Base-by-base conservation (phyloP, 192 early-diverging fungal genomes). In the Coemansia aciculifera region DNA sequence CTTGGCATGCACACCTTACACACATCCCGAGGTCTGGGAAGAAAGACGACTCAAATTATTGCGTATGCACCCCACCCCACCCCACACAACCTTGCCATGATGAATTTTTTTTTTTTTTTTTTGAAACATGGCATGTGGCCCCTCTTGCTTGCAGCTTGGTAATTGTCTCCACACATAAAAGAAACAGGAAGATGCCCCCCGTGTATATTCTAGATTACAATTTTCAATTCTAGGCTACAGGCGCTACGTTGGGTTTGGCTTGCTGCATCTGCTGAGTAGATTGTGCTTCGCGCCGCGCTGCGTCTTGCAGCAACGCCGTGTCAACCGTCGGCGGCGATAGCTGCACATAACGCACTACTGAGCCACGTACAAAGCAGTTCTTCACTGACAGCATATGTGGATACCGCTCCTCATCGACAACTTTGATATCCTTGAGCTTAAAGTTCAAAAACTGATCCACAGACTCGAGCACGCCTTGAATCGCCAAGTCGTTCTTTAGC, bases 371-470 rank as follows among this genome's bases (percentile, higher is more conserved):
- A 77, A 98, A 99, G 77, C 96, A 98, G 86, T 98, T 99, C 73
- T 97, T 98, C 15, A 99, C 93, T 5, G 95, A 88, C 69, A 95
- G 93, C 95, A 99, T 98, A 77, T 99, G 98, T 44, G 98, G 98
- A 77, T 94, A 97, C 59, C 88, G 82, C 63, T 90, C 90, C 64
- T 96, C 89, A 49, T 93, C 89, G 9, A 90, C 87, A 1, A 96
- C 92, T 34, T 81, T 73, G 66, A 98, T 94, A 38, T 96, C 91
- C 72, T 98, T 95, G 51, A 99, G 82, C 76, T 98, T 98, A 72
- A 99, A 96, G 80, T 99, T 99, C 68, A 99, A 86, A 77, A 95
- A 99, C 84, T 98, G 98, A 85, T 99, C 98, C 8, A 99, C 98
- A 2, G 97, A 98, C 27, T 96, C 92, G 29, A 99, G 85, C 27